phyloP scores from a whole-genome alignment of 2,329 filamentous ascomycete species.

The Exophiala spinifera region DNA sequence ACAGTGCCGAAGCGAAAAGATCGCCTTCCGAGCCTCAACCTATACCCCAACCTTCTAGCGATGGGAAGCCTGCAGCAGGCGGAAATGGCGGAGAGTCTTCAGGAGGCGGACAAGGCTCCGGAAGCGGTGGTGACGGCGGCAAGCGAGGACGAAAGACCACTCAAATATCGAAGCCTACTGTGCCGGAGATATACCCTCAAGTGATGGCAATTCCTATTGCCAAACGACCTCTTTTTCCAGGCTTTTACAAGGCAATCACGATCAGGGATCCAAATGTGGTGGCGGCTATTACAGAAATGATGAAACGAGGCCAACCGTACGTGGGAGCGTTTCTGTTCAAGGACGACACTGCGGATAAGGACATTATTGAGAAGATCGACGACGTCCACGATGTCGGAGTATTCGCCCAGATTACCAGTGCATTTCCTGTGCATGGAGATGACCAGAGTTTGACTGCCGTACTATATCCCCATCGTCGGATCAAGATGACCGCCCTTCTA shows the following conservation, averaged over 20 bases:
- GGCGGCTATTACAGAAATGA: conserved; percentile 89
- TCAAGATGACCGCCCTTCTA: conserved; percentile 80
- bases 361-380: conserved; percentile 83
- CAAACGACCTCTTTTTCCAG: conserved; percentile 88
- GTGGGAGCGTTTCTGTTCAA: conserved; percentile 97
- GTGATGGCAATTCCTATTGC: conserved; percentile 96
- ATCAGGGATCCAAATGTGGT: conserved; percentile 91
- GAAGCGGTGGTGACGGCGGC: conserved; percentile 55
- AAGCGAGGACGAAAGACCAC: conserved; percentile 68
- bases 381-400: conserved; percentile 96
- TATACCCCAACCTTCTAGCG: conserved; percentile 37
- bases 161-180: conserved; percentile 77
- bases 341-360: conserved; percentile 89
- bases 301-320: conserved; percentile 94
- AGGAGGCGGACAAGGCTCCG: conserved; percentile 38
- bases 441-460: conserved; percentile 85
- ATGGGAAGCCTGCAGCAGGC: conserved; percentile 42
- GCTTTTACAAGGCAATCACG: conserved; percentile 98
- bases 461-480: conserved; percentile 90
- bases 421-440: conserved; percentile 85
- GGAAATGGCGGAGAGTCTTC: conserved; percentile 43
- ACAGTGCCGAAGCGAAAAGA: conserved; percentile 41
- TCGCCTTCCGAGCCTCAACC: conserved; percentile 49
- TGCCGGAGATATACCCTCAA: conserved; percentile 94
- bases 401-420: conserved; percentile 96